These are phyloP conservation scores for Trichoderma erinaceum DNA, from an alignment of 495 filamentous ascomycete genomes.

Conservation along the genomic window DNA sequence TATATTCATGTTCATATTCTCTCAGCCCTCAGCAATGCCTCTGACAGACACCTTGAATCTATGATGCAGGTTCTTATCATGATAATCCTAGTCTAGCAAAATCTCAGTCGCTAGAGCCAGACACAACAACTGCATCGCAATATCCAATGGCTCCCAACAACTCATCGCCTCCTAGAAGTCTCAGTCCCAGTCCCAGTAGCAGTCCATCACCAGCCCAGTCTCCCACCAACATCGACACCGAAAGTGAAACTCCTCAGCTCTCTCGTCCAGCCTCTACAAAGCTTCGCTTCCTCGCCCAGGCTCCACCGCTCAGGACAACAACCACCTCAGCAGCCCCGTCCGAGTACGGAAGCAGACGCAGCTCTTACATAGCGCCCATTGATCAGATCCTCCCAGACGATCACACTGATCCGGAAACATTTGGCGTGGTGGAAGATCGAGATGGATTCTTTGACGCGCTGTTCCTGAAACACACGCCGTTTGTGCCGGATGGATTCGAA, in stretches of 20 bases:
- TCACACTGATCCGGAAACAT: constrained; percentile 24
- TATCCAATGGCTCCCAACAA: neutral
- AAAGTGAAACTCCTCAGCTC: neutral
- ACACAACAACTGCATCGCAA: neutral
- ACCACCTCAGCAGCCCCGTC: neutral
- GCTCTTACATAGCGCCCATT: constrained; percentile 11
- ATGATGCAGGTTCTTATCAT: neutral
- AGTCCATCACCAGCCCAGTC: neutral
- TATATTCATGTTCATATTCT: neutral
- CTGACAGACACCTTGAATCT: neutral
- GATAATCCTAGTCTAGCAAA: neutral
- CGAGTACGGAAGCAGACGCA: constrained; percentile 12
- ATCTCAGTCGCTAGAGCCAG: neutral
- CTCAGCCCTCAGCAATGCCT: neutral
- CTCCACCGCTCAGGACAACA: neutral
- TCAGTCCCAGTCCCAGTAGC: neutral
- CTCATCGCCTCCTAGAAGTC: neutral
- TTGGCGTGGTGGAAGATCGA: constrained; percentile 48
- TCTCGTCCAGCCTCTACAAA: neutral
- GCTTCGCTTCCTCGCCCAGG: neutral
- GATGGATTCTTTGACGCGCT: constrained; percentile 57
- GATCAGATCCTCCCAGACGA: constrained; percentile 15
- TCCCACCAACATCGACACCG: neutral
- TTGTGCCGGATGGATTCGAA: neutral
- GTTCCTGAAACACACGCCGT: constrained; percentile 37